Evolutionary conservation across 2,329 filamentous ascomycete genomes (phyloP).

Genomic region (Cercospora sojina): DNA sequence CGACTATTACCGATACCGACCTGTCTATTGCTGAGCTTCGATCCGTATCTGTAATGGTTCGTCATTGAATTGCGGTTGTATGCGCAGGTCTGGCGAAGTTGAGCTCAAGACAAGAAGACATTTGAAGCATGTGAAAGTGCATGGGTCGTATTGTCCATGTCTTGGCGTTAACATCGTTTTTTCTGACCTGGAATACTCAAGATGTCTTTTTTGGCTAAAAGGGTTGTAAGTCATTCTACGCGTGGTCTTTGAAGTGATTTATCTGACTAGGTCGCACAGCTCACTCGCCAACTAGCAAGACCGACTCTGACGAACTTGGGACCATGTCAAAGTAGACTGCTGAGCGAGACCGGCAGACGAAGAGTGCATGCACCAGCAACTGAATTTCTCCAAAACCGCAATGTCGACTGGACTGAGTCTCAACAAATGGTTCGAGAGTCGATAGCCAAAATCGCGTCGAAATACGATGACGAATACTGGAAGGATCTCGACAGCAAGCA

Average conservation of each 20-base stretch:
- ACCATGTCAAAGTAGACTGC: neutral
- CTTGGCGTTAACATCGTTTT: neutral
- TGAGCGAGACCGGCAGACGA: neutral
- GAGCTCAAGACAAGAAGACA: neutral
- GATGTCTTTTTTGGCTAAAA: neutral
- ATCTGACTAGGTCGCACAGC: neutral
- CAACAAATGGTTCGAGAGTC: slow-evolving; percentile 46
- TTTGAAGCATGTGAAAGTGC: neutral
- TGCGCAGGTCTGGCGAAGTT: neutral
- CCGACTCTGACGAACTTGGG: neutral
- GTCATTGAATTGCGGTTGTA: neutral
- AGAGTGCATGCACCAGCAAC: slow-evolving; percentile 27
- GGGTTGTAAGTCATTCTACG: neutral
- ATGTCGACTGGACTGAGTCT: slow-evolving; percentile 43
- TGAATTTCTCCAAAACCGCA: slow-evolving; percentile 34
- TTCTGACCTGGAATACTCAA: neutral
- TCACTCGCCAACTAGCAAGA: neutral
- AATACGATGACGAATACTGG: slow-evolving; percentile 48
- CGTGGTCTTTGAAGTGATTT: too few species aligned
- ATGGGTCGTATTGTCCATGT: neutral
- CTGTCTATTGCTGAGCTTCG: neutral
- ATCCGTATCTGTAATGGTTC: neutral
- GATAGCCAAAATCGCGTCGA: slow-evolving; percentile 46
- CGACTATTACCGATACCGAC: neutral
- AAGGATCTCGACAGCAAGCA: slow-evolving; percentile 40